Conservation (phyloP, 768 basidiomycete species). For the Termitomyces sp. region DNA sequence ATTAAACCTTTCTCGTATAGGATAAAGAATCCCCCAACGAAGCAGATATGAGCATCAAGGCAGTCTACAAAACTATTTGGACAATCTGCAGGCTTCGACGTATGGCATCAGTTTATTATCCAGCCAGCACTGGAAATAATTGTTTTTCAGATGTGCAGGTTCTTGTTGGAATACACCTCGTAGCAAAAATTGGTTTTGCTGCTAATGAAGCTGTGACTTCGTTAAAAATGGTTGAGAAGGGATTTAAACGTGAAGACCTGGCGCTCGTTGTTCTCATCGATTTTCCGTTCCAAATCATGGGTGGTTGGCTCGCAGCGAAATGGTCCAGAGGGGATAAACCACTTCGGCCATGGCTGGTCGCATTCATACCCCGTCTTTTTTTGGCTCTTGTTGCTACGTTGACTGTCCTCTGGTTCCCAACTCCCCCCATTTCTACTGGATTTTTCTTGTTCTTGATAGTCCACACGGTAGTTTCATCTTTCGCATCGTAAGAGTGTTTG, state of each 20-base stretch:
- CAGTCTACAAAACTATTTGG: conserved; percentile 95
- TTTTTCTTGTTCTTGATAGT: conserved; percentile 82
- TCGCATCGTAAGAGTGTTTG: conserved; percentile 62
- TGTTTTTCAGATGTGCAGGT: conserved; percentile 74
- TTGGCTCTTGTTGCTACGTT: conserved; percentile 71
- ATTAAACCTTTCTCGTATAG: conserved; percentile 18
- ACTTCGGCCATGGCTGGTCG: conserved; percentile 82
- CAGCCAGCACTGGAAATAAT: not conserved
- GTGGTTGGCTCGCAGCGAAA: conserved; percentile 90
- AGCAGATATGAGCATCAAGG: conserved; percentile 84
- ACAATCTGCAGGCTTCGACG: conserved; percentile 87
- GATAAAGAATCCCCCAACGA: conserved; percentile 70
- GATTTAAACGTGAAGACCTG: conserved; percentile 90
- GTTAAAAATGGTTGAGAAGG: conserved; percentile 96
- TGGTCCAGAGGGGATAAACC: conserved; percentile 83
- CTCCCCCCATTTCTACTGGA: conserved; percentile 58
- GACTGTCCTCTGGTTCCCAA: conserved; percentile 84
- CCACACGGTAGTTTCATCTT: conserved; percentile 79
- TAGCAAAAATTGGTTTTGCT: conserved; percentile 93
- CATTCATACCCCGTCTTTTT: conserved; percentile 82
- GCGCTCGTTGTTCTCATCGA: conserved; percentile 95
- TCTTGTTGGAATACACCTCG: conserved; percentile 79
- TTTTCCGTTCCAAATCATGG: conserved; percentile 95
- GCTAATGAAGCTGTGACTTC: conserved; percentile 89
- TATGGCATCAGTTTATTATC: conserved; percentile 29